Base-by-base conservation (phyloP, 1,284 basidiomycete species). In the Meira nashicola region DNA sequence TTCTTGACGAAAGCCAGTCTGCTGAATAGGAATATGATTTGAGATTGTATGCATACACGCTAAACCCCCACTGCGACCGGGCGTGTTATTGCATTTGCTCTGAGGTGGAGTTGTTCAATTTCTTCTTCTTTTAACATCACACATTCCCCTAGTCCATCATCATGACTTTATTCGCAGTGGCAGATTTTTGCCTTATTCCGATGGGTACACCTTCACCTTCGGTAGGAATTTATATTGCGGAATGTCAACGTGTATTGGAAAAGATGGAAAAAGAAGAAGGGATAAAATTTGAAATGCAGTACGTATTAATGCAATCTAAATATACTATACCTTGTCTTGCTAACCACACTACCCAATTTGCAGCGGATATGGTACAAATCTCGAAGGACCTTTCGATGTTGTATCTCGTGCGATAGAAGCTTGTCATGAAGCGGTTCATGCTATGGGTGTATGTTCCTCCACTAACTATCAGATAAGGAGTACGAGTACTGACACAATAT, bases 321-420 rank as follows among this genome's bases (percentile, higher is more conserved):
- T n/a, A n/a, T n/a, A n/a, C 46, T 56, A 41, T n/a, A n/a, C n/a
- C n/a, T n/a, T 39, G 51, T 53, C n/a, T n/a, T n/a, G n/a, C n/a
- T n/a, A n/a, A 25, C 25, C 17, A 8, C 43, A n/a, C 17, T 17
- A 55, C 39, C 41, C 7, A 17, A 14, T 37, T 19, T 53, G 37
- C 50, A 74, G 28, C 57, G 76, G 76, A 50, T 78, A 78, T 47
- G 76, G 76, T 21, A 78, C 76, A 33, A 77, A 78, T 49, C 62
- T 78, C 7, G 76, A 78, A 50, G 76, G 76, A 1, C 62, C 60
- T 9, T 76, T 76, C 37, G 60, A 66, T 5, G 50, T 61, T 7
- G 76, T 78, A 12, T 68, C 65, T 53, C 59, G 59, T 17, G 76
- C 74, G 10, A 68, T 78, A 40, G 66, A 74, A 55, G 58, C 56